Evolutionary conservation across 345 rosid species (phyloP).

Genomic region (Odontarrhena argentea): DNA sequence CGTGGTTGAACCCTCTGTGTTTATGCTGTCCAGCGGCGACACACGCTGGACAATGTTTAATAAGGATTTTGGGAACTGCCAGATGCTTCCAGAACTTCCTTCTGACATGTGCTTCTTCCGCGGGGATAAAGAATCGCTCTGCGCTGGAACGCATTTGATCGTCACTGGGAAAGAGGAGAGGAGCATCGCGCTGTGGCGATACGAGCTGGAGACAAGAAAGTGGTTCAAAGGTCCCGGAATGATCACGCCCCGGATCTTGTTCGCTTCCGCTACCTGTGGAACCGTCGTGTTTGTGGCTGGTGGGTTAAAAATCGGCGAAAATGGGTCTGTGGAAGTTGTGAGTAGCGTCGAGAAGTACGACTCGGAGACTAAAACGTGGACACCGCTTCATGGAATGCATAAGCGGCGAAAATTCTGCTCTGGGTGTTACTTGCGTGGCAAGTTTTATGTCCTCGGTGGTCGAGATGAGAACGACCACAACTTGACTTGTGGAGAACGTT

Average conservation of each 20-base stretch:
- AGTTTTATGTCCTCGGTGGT: conserved; percentile 81
- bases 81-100: conserved; percentile 68
- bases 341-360: conserved; percentile 68
- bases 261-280: conserved; percentile 77
- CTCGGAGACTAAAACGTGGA: conserved; percentile 72
- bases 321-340: conserved; percentile 45
- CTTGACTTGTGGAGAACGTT: conserved; percentile 77
- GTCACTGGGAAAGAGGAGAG: conserved; percentile 66
- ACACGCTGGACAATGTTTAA: conserved; percentile 75
- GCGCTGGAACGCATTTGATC: conserved; percentile 79
- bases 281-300: conserved; percentile 73
- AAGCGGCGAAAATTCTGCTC: conserved; percentile 61
- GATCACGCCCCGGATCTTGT: conserved; percentile 71
- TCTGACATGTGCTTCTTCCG: conserved; percentile 59
- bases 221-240: conserved; percentile 82
- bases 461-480: conserved; percentile 48
- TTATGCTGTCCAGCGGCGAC: conserved; percentile 71
- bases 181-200: conserved; percentile 72
- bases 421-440: conserved; percentile 70
- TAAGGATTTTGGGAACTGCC: conserved; percentile 47
- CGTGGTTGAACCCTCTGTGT: conserved; percentile 66
- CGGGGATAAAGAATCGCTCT: conserved; percentile 79
- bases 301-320: conserved; percentile 46
- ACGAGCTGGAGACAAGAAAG: conserved; percentile 60
- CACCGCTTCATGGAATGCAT: conserved; percentile 57